Evolutionary conservation across 2,329 filamentous ascomycete genomes (phyloP), one percentile per base, ranked within the genome.

Genomic region (Hymenoscyphus fructigenus): DNA sequence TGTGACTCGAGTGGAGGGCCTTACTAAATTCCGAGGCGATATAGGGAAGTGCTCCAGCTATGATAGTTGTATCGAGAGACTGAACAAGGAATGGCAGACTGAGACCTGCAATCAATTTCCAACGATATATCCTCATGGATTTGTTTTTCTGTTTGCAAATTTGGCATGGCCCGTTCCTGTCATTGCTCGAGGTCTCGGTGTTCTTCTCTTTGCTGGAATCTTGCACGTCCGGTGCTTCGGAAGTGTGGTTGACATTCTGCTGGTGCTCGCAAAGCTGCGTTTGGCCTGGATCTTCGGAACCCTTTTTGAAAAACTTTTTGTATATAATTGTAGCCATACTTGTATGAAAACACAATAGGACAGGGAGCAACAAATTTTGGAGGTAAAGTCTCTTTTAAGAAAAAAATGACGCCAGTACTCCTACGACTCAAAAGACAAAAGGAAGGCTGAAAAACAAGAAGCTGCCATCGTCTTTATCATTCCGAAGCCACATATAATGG

Each of bases 21-120:
- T 63, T 75, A 87, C 85, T 75, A 74, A 91, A 91, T 71, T 90
- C 85, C 0, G 82, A 79, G 2, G 88, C 88, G 58, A 91, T 90
- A 68, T 82, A 85, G 0, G 85, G 84, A 20, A 87, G 75, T 0
- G 85, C 85, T 12, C 84, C 84, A 2, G 86, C 85, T 12, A 88
- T 79, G 50, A 91, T 88, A 0, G 88, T 91, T 1, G 85, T 78
- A 72, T 91, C 88, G 1, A 91, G 79, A 2, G 85, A 83, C 65
- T 88, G 84, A 0, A 90, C 79, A 9, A 85, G 82, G 71, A 85
- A 90, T 0, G 88, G 88, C 2, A 86, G 76, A 5, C 86, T 74
- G 0, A 91, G 78, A 2, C 87, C 85, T 1, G 82, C 65, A 47
- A 89, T 82, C 12, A 90, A 74, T 71, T 84, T 89, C 80, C 80